These are phyloP conservation scores for Scheffersomyces ergatensis DNA, from an alignment of 805 yeast genomes.

Conservation along the genomic window DNA sequence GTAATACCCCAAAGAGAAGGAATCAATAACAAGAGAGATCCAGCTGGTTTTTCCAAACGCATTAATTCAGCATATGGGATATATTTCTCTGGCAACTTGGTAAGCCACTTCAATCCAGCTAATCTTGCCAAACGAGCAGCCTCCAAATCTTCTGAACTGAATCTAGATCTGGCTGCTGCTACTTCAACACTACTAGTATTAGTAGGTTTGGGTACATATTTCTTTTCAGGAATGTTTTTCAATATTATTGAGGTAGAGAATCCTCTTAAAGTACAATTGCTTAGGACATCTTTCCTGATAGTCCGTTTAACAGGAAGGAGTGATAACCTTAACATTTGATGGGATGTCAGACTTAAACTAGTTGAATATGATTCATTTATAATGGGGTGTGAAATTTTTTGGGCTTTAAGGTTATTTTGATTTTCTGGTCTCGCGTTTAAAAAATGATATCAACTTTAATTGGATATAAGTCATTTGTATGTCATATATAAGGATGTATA, in stretches of 20 bases:
- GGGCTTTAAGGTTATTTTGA: too few relatives aligned
- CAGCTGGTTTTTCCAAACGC: constrained; percentile 95
- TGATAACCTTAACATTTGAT: neutral
- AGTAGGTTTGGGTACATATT: too few relatives aligned
- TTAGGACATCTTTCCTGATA: too few relatives aligned
- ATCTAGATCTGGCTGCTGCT: constrained; percentile 11
- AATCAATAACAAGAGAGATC: constrained; percentile 75
- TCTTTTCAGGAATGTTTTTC: too few relatives aligned
- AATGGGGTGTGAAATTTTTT: too few relatives aligned
- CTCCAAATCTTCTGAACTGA: constrained; percentile 42
- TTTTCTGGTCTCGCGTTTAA: too few relatives aligned
- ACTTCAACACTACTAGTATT: neutral
- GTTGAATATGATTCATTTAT: neutral
- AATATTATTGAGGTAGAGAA: neutral
- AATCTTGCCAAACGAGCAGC: constrained; percentile 52
- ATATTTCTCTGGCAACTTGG: constrained; percentile 65
- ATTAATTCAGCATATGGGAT: constrained; percentile 91
- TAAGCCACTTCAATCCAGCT: constrained; percentile 45
- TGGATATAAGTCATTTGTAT: too few relatives aligned
- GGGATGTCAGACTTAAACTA: neutral
- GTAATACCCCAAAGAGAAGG: constrained; percentile 94
- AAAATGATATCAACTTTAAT: too few relatives aligned
- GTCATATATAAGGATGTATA: neutral
- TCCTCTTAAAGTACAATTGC: neutral
- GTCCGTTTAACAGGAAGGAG: neutral